Base-by-base conservation (phyloP, 1,139 yeast species). In the Lodderomyces pseudojiufengensis region DNA sequence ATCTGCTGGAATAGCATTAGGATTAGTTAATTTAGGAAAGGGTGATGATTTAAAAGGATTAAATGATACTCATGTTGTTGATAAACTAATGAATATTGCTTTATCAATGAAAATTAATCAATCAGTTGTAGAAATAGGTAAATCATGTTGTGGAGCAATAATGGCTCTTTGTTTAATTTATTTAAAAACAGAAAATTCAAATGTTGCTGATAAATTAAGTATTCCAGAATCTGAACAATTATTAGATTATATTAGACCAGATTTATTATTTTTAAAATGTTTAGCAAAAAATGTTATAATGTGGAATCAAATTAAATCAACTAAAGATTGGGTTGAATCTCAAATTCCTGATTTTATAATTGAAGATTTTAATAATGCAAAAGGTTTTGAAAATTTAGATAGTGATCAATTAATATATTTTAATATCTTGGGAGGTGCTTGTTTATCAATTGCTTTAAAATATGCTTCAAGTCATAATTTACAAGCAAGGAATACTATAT, bases 1-100 rank as follows among this genome's bases (percentile, higher is more conserved):
- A 24, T 85, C 95, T 1, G 92, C 95, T 0, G 98, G 98, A 0
- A 73, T 92, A 31, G 78, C 96, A 0, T 59, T 90, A 18, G 99
- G 99, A 0, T 75, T 80, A 43, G 81, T 90, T n/a, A 88, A 90
- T 51, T 59, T 88, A 25, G 96, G 95, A 1, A 76, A 78, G 45
- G 95, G 95, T 1, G 70, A 73, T 40, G 78, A 76, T 41, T 61
- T 81, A 35, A 65, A 73, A 32, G 83, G 84, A 0, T 60, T 80
- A 29, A 73, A 76, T 46, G 95, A 85, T 52, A 75, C 85, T 0
- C 82, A 75, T 49, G 75, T 86, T 3, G 76, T 81, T n/a, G 88
- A 83, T 41, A 70, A 67, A 38, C 62, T 90, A 31, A 56, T 85
- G 26, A 65, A 78, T 1, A 61, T 81, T 35, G 84, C 90, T 0